phyloP scores from a whole-genome alignment of 345 rosid species.

The Hibiscus syriacus region DNA sequence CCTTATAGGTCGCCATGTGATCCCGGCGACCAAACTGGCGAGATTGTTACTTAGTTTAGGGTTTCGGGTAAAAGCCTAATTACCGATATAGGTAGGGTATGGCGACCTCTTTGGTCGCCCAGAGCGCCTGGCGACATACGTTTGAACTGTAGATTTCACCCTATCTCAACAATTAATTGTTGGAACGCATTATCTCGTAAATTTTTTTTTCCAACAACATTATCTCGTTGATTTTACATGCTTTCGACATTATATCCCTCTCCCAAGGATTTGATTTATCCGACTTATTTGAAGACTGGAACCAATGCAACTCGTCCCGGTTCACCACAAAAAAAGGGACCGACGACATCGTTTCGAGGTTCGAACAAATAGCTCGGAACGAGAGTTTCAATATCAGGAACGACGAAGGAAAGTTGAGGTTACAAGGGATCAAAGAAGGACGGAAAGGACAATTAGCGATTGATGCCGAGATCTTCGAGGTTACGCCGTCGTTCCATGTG shows the following conservation, averaged over 20 bases:
- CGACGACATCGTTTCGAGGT: slow-evolving; percentile 54
- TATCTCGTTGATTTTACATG: too few species aligned
- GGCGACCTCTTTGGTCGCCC: too few species aligned
- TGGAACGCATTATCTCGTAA: too few species aligned
- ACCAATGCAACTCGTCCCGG: slow-evolving; percentile 26
- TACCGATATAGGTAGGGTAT: too few species aligned
- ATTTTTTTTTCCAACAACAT: too few species aligned
- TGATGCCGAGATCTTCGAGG: slow-evolving; percentile 71
- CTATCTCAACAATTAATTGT: too few species aligned
- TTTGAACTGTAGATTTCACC: too few species aligned
- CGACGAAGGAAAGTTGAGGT: slow-evolving; percentile 48
- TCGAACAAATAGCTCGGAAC: slow-evolving; percentile 53
- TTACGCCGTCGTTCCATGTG: slow-evolving; percentile 57
- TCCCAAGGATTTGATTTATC: slow-evolving; percentile 76
- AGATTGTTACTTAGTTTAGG: too few species aligned
- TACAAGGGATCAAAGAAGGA: slow-evolving; percentile 55
- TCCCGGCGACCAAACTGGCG: too few species aligned
- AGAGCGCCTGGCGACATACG: too few species aligned
- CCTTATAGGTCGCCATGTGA: too few species aligned
- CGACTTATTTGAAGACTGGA: slow-evolving; percentile 51
- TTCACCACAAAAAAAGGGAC: slow-evolving; percentile 56
- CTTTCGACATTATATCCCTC: slow-evolving; percentile 68
- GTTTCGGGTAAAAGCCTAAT: too few species aligned
- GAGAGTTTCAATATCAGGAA: slow-evolving; percentile 45
- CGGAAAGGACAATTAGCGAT: slow-evolving; percentile 74